Base-by-base conservation (phyloP, 1,284 basidiomycete species). In the Ganoderma multipileum region DNA sequence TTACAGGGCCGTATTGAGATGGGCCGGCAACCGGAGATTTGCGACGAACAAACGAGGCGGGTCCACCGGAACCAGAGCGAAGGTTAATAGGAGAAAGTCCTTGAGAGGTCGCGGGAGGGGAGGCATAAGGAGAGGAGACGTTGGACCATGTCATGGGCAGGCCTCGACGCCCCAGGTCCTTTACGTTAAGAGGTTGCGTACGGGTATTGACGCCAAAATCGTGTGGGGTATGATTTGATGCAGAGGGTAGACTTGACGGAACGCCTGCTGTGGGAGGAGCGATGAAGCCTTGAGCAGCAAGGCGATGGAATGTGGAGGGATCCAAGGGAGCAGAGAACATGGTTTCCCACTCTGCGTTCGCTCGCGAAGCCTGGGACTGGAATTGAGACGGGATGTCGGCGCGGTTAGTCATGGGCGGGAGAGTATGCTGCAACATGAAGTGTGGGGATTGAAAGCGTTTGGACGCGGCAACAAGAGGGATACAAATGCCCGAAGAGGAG, bases 251-350 rank as follows among this genome's bases (percentile, higher is more conserved):
- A 67, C 76, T 77, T 14, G 79, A 76, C 16, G 77, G 68, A 60
- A 79, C 70, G 66, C 73, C 73, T 65, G 73, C 72, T 44, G 71
- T 65, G 59, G 77, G 73, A 18, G 78, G 77, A 26, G 75, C 78
- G 47, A 91, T 79, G 52, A 88, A 81, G 75, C 89, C 88, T 73
- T 86, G 87, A 11, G 89, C 86, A 16, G 87, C 85, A 57, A 91
- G 83, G 61, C 85, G 84, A 54, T 87, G 84, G 73, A 91, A 90
- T 55, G 87, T 81, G 60, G 84, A 78, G 4, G 87, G 88, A 69
- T 89, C 84, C 67, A 91, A 80, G 1, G 90, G 89, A 9, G 83
- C 75, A 42, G 89, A 83, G 74, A 91, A 89, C 26, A 91, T 69
- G 71, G 81, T 80, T 59, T 76, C 79, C 89, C 90, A 91, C 68